Evolutionary conservation across 2,329 filamentous ascomycete genomes (phyloP), one percentile per base, ranked within the genome.

Genomic region (Fusarium lateritium): DNA sequence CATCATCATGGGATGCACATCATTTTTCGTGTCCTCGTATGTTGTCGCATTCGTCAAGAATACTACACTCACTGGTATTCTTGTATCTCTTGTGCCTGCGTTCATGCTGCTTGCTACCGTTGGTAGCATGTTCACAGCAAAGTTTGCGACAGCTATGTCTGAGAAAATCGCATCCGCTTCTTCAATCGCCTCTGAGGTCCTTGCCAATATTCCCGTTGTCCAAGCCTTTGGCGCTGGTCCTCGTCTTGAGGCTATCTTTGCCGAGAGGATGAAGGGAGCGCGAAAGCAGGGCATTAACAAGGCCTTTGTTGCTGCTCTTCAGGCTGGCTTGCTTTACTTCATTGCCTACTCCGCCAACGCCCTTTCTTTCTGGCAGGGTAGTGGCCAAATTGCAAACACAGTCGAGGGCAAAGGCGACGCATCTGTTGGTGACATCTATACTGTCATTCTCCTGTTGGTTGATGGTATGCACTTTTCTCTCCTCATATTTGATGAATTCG

Each of bases 1-100:
- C 52, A 86, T 91, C 34, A 85, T 86, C 67, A 82, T 92, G 6
- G 84, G 85, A 24, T 89, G 85, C 51, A 76, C 87, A 11, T 88
- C 88, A 3, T 92, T 91, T 76, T 92, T 92, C 73, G 75, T 91
- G 54, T 88, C 90, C 0, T 87, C 89, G 5, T 92, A 91, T 65
- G 81, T 89, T 6, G 86, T 92, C 17, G 89, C 89, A 3, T 92
- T 92, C 67, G 86, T 89, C 75, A 88, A 90, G 71, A 83, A 91
- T 69, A 81, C 85, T 17, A 83, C 83, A 49, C 82, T 93, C 10
- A 89, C 91, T 1, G 89, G 83, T 6, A 91, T 92, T 77, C 81
- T 92, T 33, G 75, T 91, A 11, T 89, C 87, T 0, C 73, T 91
- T 43, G 80, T 91, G 4, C 89, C 89, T 0, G 88, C 88, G 1